Evolutionary conservation across 345 rosid genomes (phyloP).

Genomic region (Durio zibethinus): DNA sequence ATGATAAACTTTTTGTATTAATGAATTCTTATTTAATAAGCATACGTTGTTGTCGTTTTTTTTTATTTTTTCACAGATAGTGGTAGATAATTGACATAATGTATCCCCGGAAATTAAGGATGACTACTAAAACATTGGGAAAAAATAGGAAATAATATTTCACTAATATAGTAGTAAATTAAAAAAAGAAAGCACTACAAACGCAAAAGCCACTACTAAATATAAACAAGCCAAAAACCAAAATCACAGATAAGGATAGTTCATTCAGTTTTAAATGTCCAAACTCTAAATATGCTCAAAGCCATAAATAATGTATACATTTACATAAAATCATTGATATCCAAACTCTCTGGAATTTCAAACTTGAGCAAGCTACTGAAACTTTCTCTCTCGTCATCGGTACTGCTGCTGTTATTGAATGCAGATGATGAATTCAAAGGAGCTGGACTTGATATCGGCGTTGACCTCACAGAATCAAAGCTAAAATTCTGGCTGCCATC

Average conservation of each 20-base stretch:
- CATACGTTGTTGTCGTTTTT: too few species aligned
- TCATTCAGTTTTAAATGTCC: background rate
- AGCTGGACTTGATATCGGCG: constrained; percentile 52
- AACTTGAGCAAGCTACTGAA: constrained; percentile 72
- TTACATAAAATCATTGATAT: constrained; percentile 63
- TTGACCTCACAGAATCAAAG: constrained; percentile 54
- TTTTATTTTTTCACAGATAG: too few species aligned
- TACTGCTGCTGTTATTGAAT: constrained; percentile 45
- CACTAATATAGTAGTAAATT: background rate
- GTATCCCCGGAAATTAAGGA: too few species aligned
- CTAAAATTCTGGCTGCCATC: constrained; percentile 37
- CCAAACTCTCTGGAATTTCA: constrained; percentile 65
- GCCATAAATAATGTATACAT: background rate
- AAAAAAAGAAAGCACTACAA: background rate
- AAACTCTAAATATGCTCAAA: background rate
- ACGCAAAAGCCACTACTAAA: background rate
- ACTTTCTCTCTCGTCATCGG: constrained; percentile 67
- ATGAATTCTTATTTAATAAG: too few species aligned
- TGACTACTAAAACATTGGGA: background rate
- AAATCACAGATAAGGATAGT: background rate
- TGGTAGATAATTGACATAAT: too few species aligned
- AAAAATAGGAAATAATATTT: background rate
- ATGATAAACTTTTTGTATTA: too few species aligned
- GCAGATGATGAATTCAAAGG: constrained; percentile 52
- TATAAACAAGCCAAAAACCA: background rate